Conservation (phyloP, 306 rosid genomes). For the Citrullus mucosospermus region DNA sequence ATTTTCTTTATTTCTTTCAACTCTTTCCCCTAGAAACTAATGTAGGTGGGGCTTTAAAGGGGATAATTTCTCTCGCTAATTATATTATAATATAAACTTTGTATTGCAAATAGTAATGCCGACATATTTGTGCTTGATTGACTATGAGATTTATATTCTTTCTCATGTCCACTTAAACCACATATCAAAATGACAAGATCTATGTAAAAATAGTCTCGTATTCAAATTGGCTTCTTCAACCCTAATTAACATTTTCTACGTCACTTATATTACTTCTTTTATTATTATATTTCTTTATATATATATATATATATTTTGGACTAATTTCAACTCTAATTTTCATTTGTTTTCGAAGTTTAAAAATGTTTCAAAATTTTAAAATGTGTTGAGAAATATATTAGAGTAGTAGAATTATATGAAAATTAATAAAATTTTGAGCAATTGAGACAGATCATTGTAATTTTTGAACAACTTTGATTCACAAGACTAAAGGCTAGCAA, state of each 20-base stretch:
- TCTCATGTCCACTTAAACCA: background rate
- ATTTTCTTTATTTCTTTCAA: background rate
- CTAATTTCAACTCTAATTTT: no score
- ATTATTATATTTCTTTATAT: no score
- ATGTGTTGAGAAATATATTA: no score
- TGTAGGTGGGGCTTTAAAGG: background rate
- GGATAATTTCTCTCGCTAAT: background rate
- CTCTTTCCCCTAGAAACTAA: background rate
- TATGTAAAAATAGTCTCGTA: background rate
- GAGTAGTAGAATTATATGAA: no score
- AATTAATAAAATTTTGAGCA: no score
- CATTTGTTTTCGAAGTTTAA: no score
- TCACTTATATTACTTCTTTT: no score
- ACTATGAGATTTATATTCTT: background rate
- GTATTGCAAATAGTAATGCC: background rate
- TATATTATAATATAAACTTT: background rate
- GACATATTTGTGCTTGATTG: background rate
- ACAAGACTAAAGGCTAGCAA: no score
- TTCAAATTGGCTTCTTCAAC: background rate
- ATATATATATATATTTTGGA: no score
- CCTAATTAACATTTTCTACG: background rate
- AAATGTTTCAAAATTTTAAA: no score
- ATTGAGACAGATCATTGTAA: no score
- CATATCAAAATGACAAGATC: background rate
- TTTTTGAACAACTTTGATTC: no score